These are phyloP conservation scores for Pseudoneurospora amorphoporcata DNA, from an alignment of 495 filamentous ascomycete genomes.

Conservation along the genomic window DNA sequence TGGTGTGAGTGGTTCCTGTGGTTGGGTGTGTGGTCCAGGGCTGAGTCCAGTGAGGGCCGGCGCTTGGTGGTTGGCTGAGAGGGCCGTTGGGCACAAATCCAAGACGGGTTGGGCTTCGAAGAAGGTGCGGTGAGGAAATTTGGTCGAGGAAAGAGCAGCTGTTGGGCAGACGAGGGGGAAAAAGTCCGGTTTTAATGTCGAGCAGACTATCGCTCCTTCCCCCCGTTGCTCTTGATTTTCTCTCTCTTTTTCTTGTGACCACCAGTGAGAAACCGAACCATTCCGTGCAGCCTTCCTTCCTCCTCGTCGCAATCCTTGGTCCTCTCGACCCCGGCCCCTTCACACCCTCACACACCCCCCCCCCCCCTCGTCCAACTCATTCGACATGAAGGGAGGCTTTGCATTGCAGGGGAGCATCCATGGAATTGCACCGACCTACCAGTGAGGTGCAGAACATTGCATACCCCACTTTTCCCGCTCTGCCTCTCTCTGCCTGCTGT, in stretches of 20 bases:
- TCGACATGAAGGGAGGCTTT: background rate
- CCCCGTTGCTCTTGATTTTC: background rate
- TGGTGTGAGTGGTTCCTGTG: background rate
- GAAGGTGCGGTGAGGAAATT: slow-evolving; percentile 20
- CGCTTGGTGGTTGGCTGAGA: background rate
- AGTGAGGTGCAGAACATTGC: background rate
- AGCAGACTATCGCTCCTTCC: slow-evolving; percentile 4
- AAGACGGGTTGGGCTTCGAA: slow-evolving; percentile 35
- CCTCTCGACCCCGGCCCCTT: background rate
- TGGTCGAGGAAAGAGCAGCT: slow-evolving; percentile 22
- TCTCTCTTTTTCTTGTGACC: background rate
- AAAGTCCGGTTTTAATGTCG: slow-evolving; percentile 36
- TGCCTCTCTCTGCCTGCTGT: background rate
- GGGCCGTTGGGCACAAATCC: slow-evolving; percentile 34
- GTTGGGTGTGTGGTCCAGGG: background rate
- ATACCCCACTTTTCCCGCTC: slow-evolving; percentile 10
- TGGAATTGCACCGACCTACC: background rate
- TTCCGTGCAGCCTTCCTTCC: background rate
- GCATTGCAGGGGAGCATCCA: background rate
- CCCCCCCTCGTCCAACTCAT: background rate
- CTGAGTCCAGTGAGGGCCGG: background rate
- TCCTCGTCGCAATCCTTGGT: slow-evolving; percentile 5
- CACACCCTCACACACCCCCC: background rate
- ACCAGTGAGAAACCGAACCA: background rate
- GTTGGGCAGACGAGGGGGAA: slow-evolving; percentile 40